Evolutionary conservation across 306 rosid genomes (phyloP).

Genomic region (Quercus mongolica): DNA sequence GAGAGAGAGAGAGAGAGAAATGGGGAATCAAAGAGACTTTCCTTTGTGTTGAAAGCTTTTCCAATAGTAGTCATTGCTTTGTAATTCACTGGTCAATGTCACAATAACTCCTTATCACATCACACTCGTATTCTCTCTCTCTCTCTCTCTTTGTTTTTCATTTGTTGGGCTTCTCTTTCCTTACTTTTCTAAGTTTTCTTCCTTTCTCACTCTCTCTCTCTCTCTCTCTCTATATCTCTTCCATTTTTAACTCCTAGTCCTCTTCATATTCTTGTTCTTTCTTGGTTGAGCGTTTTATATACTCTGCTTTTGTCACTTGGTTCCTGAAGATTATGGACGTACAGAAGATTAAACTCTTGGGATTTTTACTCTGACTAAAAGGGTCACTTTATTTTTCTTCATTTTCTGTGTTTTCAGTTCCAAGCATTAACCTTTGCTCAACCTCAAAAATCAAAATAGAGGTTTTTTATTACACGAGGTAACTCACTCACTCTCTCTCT

Average conservation of each 20-base stretch:
- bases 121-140: background rate
- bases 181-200: background rate
- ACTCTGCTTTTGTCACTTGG: too few relatives aligned
- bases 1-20: background rate
- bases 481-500: too few relatives aligned
- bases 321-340: background rate
- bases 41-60: conserved; percentile 29
- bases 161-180: background rate
- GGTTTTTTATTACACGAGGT: too few relatives aligned
- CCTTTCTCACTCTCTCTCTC: background rate
- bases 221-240: background rate
- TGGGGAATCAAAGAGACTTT: conserved; percentile 13
- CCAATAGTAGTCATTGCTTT: background rate
- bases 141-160: background rate
- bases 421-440: too few relatives aligned
- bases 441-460: too few relatives aligned
- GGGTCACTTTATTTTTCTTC: too few relatives aligned
- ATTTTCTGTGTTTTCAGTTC: too few relatives aligned
- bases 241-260: background rate
- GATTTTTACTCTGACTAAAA: too few relatives aligned
- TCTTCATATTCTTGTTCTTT: background rate
- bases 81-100: conserved; percentile 20
- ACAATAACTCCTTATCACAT: conserved; percentile 8
- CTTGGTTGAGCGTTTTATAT: too few relatives aligned
- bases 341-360: too few relatives aligned